Percentiles rank a stretch among this genome's conserved stretches.
Evolutionary conservation across 768 basidiomycete species (phyloP).

Genomic region (Solioccasus polychromus): DNA sequence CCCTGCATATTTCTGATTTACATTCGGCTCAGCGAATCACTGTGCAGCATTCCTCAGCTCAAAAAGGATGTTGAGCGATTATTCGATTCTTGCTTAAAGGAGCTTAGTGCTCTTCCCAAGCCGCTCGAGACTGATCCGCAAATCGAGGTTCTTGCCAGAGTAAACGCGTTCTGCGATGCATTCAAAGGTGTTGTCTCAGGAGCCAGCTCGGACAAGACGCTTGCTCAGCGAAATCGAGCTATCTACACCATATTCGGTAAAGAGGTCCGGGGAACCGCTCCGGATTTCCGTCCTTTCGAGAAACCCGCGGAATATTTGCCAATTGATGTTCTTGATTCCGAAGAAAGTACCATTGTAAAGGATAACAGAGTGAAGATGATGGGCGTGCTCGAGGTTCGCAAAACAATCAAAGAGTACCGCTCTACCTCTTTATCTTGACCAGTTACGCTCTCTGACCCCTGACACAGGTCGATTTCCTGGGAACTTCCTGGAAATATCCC

Average conservation of each 20-base stretch:
- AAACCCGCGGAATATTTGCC: slow-evolving; percentile 3
- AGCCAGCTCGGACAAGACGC: slow-evolving; percentile 29
- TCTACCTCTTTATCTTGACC: neutral
- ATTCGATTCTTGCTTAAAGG: slow-evolving; percentile 33
- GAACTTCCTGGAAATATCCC: slow-evolving; percentile 42
- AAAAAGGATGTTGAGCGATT: slow-evolving; percentile 37
- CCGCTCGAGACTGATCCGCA: slow-evolving; percentile 38
- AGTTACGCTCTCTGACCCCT: neutral
- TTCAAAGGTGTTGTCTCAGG: slow-evolving; percentile 35
- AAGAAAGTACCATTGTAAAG: neutral
- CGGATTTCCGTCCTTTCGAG: slow-evolving; percentile 40
- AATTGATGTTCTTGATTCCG: slow-evolving; percentile 12
- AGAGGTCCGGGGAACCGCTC: slow-evolving; percentile 37
- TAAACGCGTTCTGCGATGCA: slow-evolving; percentile 45
- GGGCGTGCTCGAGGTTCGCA: slow-evolving; percentile 34
- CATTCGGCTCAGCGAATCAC: neutral
- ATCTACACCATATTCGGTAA: slow-evolving; percentile 34
- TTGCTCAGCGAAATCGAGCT: slow-evolving; percentile 36
- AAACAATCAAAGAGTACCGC: slow-evolving; percentile 36
- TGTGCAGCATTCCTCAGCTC: slow-evolving; percentile 47
- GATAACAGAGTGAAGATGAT: slow-evolving; percentile 14
- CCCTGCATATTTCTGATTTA: neutral
- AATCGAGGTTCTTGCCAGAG: slow-evolving; percentile 42
- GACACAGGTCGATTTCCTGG: slow-evolving; percentile 39
- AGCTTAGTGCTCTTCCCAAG: slow-evolving; percentile 41